Conservation (phyloP, 2,329 filamentous ascomycete species). For the Penicillium sp. region DNA sequence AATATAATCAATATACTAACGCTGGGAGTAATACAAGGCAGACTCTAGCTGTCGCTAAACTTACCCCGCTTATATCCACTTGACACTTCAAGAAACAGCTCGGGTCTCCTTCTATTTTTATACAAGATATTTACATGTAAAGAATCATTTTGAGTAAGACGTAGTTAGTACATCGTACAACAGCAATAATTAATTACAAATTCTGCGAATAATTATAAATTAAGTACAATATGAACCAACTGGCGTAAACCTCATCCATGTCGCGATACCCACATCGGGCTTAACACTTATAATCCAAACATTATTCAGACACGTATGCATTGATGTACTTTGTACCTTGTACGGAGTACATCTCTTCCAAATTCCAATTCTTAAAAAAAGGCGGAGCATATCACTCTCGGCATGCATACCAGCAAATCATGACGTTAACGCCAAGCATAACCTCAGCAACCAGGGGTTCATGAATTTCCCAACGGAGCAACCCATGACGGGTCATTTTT, state of each 20-base stretch:
- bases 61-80: conserved; percentile 11
- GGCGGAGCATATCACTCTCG: neutral
- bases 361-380: neutral
- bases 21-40: neutral
- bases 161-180: neutral
- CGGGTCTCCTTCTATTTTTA: conserved; percentile 4
- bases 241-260: neutral
- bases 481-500: neutral
- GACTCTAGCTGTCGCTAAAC: neutral
- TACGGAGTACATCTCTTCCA: neutral
- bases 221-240: neutral
- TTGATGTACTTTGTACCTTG: neutral
- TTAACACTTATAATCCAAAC: neutral
- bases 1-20: neutral
- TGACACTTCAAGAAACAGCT: neutral
- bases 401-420: conserved; percentile 14
- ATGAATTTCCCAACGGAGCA: neutral
- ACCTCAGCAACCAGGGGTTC: neutral
- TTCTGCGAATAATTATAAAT: neutral
- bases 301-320: neutral
- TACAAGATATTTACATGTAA: neutral
- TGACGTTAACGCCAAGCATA: conserved; percentile 29
- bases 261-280: neutral
- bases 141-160: too few relatives aligned
- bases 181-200: neutral